Evolutionary conservation across 371 early-diverging fungal species (phyloP), one percentile per base, ranked within the genome.

Genomic region (Apophysomyces trapeziformis): DNA sequence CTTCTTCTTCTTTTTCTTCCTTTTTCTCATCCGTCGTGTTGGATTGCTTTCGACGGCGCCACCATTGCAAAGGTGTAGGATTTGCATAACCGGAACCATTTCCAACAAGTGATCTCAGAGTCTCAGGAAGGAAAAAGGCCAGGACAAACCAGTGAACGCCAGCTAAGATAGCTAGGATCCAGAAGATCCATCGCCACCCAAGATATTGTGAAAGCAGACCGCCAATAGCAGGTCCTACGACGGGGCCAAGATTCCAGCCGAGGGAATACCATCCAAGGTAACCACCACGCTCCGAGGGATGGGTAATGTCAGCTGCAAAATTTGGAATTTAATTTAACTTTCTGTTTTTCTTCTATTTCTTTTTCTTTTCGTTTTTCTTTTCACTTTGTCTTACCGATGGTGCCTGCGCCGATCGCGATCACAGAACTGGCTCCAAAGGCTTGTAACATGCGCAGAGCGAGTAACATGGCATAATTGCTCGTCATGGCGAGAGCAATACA

Each of bases 381-480:
- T 1, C 2, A 26, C 32, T 26, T 13, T 21, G 54, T 44, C 66
- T 66, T 71, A 56, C 88, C 84, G 13, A 91, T 84, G 8, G 87
- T 82, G 0, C 91, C 90, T 3, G 89, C 89, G 7, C 92, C 90
- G 2, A 90, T 84, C 2, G 89, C 80, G 32, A 89, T 79, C 0
- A 87, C 88, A 0, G 92, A 87, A 36, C 87, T 85, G 6, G 88
- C 74, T 0, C 92, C 90, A 43, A 85, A 80, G 1, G 90, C 83
- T 69, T 92, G 92, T 38, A 90, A 65, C 63, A 88, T 78, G 2
- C 92, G 87, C 61, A 87, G 78, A 9, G 73, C 72, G 37, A 90
- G 74, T 38, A 92, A 74, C 16, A 75, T 68, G 16, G 69, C 62
- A 63, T 85, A 82, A 38, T 67, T 82, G n/a, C 66, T 66, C 6